These are phyloP conservation scores for Diversispora eburnea DNA, from an alignment of 192 early-diverging fungal species.

Conservation along the genomic window DNA sequence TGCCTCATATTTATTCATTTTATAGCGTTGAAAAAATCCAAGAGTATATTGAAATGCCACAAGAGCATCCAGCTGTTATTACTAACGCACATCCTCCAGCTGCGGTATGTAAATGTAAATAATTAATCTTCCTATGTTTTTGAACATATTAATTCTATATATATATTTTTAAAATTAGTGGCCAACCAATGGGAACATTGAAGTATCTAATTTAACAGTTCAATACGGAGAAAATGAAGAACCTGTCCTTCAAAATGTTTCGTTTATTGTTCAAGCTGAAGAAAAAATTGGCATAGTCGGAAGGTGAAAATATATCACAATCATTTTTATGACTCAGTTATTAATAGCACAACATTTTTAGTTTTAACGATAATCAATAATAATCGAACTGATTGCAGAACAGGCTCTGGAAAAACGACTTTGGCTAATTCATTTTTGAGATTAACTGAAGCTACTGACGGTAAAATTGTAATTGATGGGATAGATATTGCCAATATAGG, in stretches of 20 bases:
- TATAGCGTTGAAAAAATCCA: conserved; percentile 79
- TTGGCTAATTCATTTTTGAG: conserved; percentile 76
- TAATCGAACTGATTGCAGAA: conserved; percentile 39
- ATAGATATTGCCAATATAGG: conserved; percentile 72
- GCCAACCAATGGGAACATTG: conserved; percentile 73
- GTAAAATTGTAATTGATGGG: conserved; percentile 73
- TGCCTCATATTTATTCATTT: not conserved
- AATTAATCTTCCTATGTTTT: not conserved
- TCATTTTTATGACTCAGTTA: not conserved
- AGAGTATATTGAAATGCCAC: conserved; percentile 77
- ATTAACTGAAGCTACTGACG: conserved; percentile 66
- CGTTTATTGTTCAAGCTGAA: conserved; percentile 55
- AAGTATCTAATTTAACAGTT: conserved; percentile 66
- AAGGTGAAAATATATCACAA: conserved; percentile 2
- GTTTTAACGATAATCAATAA: not conserved
- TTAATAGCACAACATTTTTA: not conserved
- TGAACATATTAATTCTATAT: no score
- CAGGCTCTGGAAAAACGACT: conserved; percentile 85
- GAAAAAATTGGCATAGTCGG: conserved; percentile 95
- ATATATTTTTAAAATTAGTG: conserved; percentile 38
- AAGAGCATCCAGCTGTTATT: conserved; percentile 67
- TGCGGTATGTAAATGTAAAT: conserved; percentile 30
- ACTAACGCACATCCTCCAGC: conserved; percentile 47
- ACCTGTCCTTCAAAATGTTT: conserved; percentile 73
- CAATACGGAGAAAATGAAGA: conserved; percentile 68